These are phyloP conservation scores for Phytopythium aichiense DNA, from an alignment of 352 stramenopile genomes.

Conservation along the genomic window DNA sequence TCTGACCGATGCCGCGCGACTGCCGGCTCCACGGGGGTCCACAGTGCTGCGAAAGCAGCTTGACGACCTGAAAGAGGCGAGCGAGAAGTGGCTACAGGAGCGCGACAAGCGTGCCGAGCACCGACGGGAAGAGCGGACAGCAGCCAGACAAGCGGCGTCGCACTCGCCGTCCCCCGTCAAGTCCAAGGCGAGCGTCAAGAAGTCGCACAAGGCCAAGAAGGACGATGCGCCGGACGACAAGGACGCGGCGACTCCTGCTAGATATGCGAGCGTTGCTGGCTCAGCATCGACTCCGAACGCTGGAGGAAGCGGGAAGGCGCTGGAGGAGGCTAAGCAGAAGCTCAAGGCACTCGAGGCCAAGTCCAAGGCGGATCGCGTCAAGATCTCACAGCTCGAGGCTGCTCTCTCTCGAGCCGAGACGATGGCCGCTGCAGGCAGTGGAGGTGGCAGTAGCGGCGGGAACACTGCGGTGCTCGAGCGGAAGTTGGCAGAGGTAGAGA, in stretches of 20 bases:
- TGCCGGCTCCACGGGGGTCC: constrained; percentile 54
- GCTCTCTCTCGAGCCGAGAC: constrained; percentile 53
- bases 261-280: constrained; percentile 2
- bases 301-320: constrained; percentile 18
- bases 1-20: constrained; percentile 33
- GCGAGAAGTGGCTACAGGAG: constrained; percentile 2
- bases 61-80: constrained; percentile 20
- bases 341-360: constrained; percentile 65
- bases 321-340: constrained; percentile 72
- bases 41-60: constrained; percentile 62
- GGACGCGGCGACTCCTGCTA: constrained; percentile 12
- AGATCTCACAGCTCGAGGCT: constrained; percentile 75
- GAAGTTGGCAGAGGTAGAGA: constrained; percentile 66
- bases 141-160: constrained; percentile 5
- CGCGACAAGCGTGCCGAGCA: not conserved
- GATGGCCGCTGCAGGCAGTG: constrained; percentile 14
- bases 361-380: constrained; percentile 60
- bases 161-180: constrained; percentile 1
- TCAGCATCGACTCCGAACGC: not conserved
- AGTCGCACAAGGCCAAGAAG: constrained; percentile 16
- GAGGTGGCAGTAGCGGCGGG: constrained; percentile 11
- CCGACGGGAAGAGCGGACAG: constrained; percentile 12
- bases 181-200: constrained; percentile 7
- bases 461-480: constrained; percentile 36
- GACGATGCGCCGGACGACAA: constrained; percentile 14